phyloP scores from a whole-genome alignment of 441 rosid genomes.

The Pelargonium fulgidum region DNA sequence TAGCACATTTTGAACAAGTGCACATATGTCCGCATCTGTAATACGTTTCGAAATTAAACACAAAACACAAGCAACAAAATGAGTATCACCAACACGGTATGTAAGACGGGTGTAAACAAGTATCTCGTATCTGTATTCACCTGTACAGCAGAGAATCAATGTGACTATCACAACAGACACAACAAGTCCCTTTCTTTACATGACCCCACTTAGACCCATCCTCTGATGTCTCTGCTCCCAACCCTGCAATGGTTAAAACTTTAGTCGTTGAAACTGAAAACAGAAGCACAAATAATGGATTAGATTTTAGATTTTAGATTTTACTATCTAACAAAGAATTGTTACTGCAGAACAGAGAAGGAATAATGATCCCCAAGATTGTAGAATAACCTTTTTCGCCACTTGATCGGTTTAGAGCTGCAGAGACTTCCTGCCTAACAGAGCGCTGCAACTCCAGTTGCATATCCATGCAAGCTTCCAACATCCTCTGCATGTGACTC shows the following conservation, averaged over 20 bases:
- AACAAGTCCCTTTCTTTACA: slow-evolving; percentile 86
- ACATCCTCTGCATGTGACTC: slow-evolving; percentile 98
- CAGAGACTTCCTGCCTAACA: slow-evolving; percentile 96
- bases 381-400: slow-evolving; percentile 54
- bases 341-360: not conserved
- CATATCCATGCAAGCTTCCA: slow-evolving; percentile 98
- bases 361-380: not conserved
- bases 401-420: slow-evolving; percentile 69
- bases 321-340: not conserved
- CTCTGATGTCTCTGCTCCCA: slow-evolving; percentile 60
- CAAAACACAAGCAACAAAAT: not conserved
- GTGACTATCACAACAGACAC: slow-evolving; percentile 90
- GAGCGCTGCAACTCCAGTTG: slow-evolving; percentile 95
- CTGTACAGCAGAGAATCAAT: slow-evolving; percentile 92
- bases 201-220: slow-evolving; percentile 84
- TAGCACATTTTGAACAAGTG: slow-evolving; percentile 88
- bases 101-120: not conserved
- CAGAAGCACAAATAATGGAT: not conserved
- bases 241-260: slow-evolving; percentile 32
- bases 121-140: slow-evolving; percentile 25
- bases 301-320: not conserved
- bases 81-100: not conserved
- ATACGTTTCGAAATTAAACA: not conserved
- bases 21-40: slow-evolving; percentile 99
- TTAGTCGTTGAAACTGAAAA: not conserved